These are phyloP conservation scores for Penicillium herquei DNA, from an alignment of 495 filamentous ascomycete species.

Conservation along the genomic window DNA sequence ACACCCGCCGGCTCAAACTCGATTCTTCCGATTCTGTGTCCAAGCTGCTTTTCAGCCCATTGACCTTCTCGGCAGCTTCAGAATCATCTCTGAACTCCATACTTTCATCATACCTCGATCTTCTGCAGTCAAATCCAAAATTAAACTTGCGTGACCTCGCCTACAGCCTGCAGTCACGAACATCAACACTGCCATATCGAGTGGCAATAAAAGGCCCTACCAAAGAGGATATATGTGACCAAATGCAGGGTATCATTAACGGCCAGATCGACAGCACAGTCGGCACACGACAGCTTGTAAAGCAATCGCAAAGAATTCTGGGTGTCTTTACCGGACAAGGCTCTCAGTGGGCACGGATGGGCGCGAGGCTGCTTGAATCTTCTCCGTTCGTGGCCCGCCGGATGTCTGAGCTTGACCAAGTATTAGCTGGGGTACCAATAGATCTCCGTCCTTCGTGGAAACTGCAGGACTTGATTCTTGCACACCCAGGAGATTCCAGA, in stretches of 20 bases:
- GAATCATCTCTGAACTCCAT: neutral
- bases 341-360: slow-evolving; percentile 39
- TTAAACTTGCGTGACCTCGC: neutral
- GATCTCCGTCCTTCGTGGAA: slow-evolving; percentile 13
- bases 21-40: neutral
- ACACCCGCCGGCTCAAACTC: neutral
- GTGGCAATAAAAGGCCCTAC: no score
- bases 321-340: slow-evolving; percentile 48
- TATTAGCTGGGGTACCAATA: neutral
- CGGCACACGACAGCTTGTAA: neutral
- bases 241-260: neutral
- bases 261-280: slow-evolving; percentile 11
- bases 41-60: neutral
- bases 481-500: slow-evolving; percentile 1
- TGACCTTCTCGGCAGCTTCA: neutral
- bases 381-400: neutral
- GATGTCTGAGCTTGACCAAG: neutral
- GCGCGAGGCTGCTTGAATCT: slow-evolving; percentile 28
- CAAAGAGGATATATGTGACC: neutral
- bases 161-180: neutral
- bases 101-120: neutral
- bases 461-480: slow-evolving; percentile 3
- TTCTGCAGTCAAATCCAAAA: neutral
- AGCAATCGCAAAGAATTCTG: neutral
- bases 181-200: neutral